Evolutionary conservation across 148 eudicot genomes (phyloP).

Genomic region (Persicaria tinctoria): DNA sequence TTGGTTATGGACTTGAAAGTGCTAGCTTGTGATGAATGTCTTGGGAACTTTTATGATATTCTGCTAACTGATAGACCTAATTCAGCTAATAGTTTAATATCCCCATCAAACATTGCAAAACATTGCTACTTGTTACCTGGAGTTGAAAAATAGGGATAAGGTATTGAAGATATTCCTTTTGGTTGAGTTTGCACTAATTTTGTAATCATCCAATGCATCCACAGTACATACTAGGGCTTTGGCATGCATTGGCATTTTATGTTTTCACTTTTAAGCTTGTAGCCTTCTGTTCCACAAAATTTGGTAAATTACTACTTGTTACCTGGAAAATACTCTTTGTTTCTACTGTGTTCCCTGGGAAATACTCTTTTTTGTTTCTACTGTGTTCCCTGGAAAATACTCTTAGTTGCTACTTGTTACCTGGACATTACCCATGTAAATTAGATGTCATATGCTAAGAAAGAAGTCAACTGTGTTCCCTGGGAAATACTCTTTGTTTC

Average conservation of each 20-base stretch:
- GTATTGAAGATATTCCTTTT: background rate
- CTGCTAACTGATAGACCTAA: background rate
- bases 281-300: background rate
- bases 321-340: too few relatives aligned
- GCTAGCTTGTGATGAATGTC: background rate
- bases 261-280: background rate
- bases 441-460: background rate
- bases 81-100: background rate
- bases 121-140: background rate
- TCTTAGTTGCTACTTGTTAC: too few relatives aligned
- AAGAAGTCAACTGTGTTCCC: background rate
- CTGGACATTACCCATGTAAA: background rate
- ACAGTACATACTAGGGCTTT: too few relatives aligned
- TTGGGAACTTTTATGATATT: background rate
- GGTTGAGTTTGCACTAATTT: background rate
- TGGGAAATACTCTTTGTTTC: background rate
- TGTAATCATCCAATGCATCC: too few relatives aligned
- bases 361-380: too few relatives aligned
- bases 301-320: too few relatives aligned
- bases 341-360: too few relatives aligned
- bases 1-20: background rate
- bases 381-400: too few relatives aligned
- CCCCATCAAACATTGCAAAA: too few relatives aligned
- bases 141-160: background rate
- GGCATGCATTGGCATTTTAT: too few relatives aligned